Evolutionary conservation across 192 early-diverging fungal species (phyloP).

Genomic region (Allomyces javanicus): DNA sequence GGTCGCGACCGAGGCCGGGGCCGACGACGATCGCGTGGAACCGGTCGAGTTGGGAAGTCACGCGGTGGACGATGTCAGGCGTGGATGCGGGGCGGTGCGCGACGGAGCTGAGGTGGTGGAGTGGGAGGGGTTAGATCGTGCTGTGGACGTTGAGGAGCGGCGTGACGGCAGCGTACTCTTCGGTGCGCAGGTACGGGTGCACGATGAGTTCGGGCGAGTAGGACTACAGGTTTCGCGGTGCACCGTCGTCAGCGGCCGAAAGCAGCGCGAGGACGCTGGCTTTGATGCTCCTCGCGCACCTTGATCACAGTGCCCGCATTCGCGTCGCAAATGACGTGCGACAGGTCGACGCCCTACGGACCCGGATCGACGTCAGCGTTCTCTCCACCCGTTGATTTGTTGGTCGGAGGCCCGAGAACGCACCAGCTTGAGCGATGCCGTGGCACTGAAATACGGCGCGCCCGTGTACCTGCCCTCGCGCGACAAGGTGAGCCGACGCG

Average conservation of each 20-base stretch:
- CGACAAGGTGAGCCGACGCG: too few relatives aligned
- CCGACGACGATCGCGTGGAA: slow-evolving; percentile 76
- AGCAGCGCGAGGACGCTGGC: too few relatives aligned
- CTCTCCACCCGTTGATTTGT: neutral
- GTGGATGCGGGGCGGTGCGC: slow-evolving; percentile 7
- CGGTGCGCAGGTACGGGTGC: slow-evolving; percentile 54
- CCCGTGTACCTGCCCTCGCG: slow-evolving; percentile 49
- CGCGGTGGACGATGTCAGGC: slow-evolving; percentile 22
- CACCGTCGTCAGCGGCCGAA: too few relatives aligned
- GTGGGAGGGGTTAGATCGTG: slow-evolving; percentile 3
- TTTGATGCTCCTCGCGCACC: slow-evolving; percentile 2
- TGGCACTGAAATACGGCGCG: slow-evolving; percentile 75
- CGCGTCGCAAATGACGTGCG: slow-evolving; percentile 68
- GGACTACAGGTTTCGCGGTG: slow-evolving; percentile 6
- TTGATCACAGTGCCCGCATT: slow-evolving; percentile 61
- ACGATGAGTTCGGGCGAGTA: slow-evolving; percentile 83
- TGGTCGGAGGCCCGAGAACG: slow-evolving; percentile 2
- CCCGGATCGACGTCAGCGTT: slow-evolving; percentile 4
- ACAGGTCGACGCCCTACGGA: slow-evolving; percentile 60
- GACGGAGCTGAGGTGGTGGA: slow-evolving; percentile 6
- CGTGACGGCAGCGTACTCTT: slow-evolving; percentile 11
- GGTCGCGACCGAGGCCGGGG: slow-evolving; percentile 72
- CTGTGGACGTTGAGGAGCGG: slow-evolving; percentile 1
- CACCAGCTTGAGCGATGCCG: slow-evolving; percentile 48
- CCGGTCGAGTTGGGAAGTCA: slow-evolving; percentile 32